phyloP scores from a whole-genome alignment of 805 yeast genomes.

The Candida sanyiensis region DNA sequence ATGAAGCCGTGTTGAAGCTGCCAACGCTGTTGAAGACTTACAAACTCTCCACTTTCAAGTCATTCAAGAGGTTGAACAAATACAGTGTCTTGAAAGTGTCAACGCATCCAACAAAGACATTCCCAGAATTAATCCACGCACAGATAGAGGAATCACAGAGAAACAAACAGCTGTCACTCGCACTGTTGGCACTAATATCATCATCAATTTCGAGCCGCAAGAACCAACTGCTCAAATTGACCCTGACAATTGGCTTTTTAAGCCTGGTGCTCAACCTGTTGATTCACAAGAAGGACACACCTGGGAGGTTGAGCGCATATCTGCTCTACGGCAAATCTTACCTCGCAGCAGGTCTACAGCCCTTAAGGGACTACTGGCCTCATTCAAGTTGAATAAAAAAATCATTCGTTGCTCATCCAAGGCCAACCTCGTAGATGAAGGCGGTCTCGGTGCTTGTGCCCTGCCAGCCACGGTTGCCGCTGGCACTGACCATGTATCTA shows the following conservation, averaged over 20 bases:
- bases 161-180: not conserved
- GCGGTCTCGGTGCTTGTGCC: slow-evolving; percentile 76
- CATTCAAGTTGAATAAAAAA: not conserved
- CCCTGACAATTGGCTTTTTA: slow-evolving; percentile 13
- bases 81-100: slow-evolving; percentile 28
- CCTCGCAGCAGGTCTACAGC: slow-evolving; percentile 4
- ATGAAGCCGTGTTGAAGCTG: slow-evolving; percentile 25
- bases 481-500: slow-evolving; percentile 80
- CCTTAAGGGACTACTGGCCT: slow-evolving; percentile 6
- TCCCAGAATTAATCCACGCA: not conserved
- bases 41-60: slow-evolving; percentile 5
- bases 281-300: not conserved
- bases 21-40: slow-evolving; percentile 6
- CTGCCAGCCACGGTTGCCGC: slow-evolving; percentile 96
- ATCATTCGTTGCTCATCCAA: slow-evolving; percentile 24
- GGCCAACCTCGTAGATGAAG: slow-evolving; percentile 71
- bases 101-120: not conserved
- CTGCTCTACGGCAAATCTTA: not conserved
- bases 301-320: not conserved
- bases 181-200: not conserved
- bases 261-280: slow-evolving; percentile 12
- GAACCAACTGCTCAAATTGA: slow-evolving; percentile 11
- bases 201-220: not conserved
- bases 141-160: slow-evolving; percentile 5
- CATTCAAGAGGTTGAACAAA: slow-evolving; percentile 18